These are phyloP conservation scores for Podila minutissima DNA, from an alignment of 192 early-diverging fungal genomes.

Conservation along the genomic window DNA sequence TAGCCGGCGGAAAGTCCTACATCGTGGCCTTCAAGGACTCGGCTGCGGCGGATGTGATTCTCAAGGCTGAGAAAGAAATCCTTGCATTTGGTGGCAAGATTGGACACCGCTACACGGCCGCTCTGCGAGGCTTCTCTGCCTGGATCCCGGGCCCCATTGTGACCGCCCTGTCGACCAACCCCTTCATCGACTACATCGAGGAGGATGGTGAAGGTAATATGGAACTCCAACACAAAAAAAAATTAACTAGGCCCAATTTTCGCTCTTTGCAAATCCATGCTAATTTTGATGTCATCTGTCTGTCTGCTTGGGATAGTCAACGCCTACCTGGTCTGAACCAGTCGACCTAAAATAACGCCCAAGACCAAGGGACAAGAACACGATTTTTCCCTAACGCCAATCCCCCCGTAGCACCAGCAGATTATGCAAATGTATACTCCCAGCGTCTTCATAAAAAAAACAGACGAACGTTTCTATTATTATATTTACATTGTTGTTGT, in stretches of 20 bases:
- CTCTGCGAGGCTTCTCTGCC: conserved; percentile 44
- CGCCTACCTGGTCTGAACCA: neutral
- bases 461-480: neutral
- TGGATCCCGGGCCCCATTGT: conserved; percentile 26
- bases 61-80: conserved; percentile 32
- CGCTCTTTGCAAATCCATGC: neutral
- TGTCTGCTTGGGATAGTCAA: neutral
- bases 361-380: neutral
- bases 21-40: conserved; percentile 47
- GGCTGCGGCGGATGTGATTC: conserved; percentile 19
- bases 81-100: conserved; percentile 38
- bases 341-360: neutral
- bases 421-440: neutral
- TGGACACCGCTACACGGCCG: conserved; percentile 38
- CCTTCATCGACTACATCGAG: conserved; percentile 47
- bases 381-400: too few species aligned
- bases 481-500: neutral
- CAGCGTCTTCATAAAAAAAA: neutral
- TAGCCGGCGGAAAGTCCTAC: conserved; percentile 24
- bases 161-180: conserved; percentile 36
- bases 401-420: neutral
- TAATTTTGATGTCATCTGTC: neutral
- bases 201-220: conserved; percentile 40
- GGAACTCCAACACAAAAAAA: neutral
- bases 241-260: neutral